Base-by-base conservation (phyloP, 805 yeast genomes). In the Torulaspora maleeae region DNA sequence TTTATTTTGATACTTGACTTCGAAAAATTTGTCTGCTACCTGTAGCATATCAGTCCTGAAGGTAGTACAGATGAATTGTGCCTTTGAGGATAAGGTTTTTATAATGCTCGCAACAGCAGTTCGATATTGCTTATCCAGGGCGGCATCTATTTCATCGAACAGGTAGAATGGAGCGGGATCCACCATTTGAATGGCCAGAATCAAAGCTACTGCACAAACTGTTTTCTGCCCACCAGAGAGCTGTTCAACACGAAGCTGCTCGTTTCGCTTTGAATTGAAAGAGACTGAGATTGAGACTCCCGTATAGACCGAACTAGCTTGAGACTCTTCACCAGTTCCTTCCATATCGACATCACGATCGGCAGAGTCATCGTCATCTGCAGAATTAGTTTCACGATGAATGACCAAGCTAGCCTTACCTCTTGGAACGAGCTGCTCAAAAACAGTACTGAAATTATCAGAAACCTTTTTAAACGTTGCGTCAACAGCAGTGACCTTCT, bases 151-250 rank as follows among this genome's bases (percentile, higher is more conserved):
- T 69, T 93, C 99, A 66, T 93, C 99, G 65, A 93, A 91, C 38
- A 93, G 67, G 61, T 93, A 93, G 64, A 93, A 93, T 39, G 98
- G 97, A 7, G 97, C 97, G 9, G 98, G 98, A 55, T 93, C 98
- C 52, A 95, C 87, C 59, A 78, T 80, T 69, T 93, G 99, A 48
- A 91, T 87, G 3, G 99, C 97, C 47, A 93, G 74, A 53, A 93
- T 90, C 41, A 93, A 75, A 0, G 98, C 90, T 54, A 93, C 80
- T 0, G 99, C 98, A 71, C 98, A 90, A n/a, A 93, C 71, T 0
- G 97, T 86, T 63, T 91, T 91, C 60, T 93, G 99, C 9, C 99
- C 99, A 33, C 99, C 99, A 1, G 96, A 87, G 13, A 93, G 72
- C 61, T 90, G 97, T 61, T 88, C 95, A 45, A 91, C 83, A 50